phyloP scores from a whole-genome alignment of 2,329 filamentous ascomycete species.

The Trichoderma sp. region DNA sequence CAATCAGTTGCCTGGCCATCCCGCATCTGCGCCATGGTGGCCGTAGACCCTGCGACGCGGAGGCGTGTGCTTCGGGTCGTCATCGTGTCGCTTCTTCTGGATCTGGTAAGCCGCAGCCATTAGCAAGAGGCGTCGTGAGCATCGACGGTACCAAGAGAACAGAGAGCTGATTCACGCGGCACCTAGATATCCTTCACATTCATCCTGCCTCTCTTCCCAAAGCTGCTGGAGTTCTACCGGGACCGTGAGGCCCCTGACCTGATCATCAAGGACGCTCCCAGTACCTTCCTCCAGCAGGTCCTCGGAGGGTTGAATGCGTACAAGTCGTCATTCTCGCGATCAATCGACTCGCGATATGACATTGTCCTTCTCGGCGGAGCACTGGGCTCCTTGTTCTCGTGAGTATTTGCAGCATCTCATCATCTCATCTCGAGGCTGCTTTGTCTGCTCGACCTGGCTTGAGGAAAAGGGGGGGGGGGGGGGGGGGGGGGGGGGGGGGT shows the following conservation, averaged over 20 bases:
- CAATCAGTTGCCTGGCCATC: conserved; percentile 21
- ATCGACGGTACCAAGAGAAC: background rate
- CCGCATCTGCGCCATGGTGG: conserved; percentile 39
- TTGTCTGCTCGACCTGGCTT: background rate
- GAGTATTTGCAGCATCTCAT: conserved; percentile 32
- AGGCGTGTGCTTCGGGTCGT: conserved; percentile 85
- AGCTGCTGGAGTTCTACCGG: conserved; percentile 94
- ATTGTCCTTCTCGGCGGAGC: conserved; percentile 94
- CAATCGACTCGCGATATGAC: conserved; percentile 95
- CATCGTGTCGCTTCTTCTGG: conserved; percentile 84
- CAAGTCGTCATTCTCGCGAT: conserved; percentile 87
- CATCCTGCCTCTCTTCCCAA: conserved; percentile 93
- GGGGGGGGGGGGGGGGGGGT: background rate
- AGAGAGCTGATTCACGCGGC: conserved; percentile 24
- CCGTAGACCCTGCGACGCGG: conserved; percentile 59
- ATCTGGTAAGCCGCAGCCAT: conserved; percentile 63
- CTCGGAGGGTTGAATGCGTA: conserved; percentile 87
- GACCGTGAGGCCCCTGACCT: conserved; percentile 68
- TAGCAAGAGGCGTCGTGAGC: background rate
- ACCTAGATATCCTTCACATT: conserved; percentile 94
- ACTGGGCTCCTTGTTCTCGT: conserved; percentile 86
- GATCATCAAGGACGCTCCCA: conserved; percentile 48
- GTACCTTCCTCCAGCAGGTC: conserved; percentile 75
- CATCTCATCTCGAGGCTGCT: background rate
- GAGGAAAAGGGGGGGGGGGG: background rate